A percentile compares a stretch with the other conserved stretches of the same genome.
Evolutionary conservation across 192 early-diverging fungal species (phyloP).

Genomic region (Coemansia sp.): DNA sequence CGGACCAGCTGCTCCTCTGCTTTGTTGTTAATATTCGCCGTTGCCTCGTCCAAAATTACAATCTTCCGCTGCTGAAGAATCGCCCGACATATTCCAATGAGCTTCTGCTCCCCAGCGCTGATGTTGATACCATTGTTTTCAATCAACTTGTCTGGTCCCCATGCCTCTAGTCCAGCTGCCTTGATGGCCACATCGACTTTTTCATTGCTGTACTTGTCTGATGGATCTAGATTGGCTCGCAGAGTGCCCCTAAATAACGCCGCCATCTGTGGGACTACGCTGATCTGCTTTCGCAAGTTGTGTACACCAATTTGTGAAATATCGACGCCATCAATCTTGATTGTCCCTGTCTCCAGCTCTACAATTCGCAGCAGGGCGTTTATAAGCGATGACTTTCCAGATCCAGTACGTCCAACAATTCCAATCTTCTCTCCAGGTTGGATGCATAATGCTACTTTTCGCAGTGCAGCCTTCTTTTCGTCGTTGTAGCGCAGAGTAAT

Average conservation of each 20-base stretch:
- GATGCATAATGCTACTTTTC: constrained; percentile 48
- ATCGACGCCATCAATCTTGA: constrained; percentile 74
- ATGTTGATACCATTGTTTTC: constrained; percentile 28
- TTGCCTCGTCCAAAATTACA: constrained; percentile 73
- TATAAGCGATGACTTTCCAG: constrained; percentile 80
- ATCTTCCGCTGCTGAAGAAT: constrained; percentile 66
- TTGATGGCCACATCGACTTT: constrained; percentile 68
- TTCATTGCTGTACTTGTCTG: constrained; percentile 68
- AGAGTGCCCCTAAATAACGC: constrained; percentile 53
- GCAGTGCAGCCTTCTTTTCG: constrained; percentile 37
- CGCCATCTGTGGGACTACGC: constrained; percentile 78
- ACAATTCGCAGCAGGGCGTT: constrained; percentile 78
- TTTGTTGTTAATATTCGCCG: constrained; percentile 38
- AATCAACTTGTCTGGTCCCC: constrained; percentile 52
- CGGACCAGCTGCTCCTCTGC: constrained; percentile 57
- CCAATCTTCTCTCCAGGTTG: constrained; percentile 48
- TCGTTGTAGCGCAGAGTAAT: constrained; percentile 23
- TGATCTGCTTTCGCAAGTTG: constrained; percentile 71
- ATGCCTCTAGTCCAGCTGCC: constrained; percentile 59
- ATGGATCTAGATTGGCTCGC: constrained; percentile 86
- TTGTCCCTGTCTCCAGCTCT: constrained; percentile 66
- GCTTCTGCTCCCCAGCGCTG: constrained; percentile 63
- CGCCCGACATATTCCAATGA: constrained; percentile 78
- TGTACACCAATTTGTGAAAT: constrained; percentile 66
- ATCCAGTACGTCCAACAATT: constrained; percentile 60